Evolutionary conservation across 768 basidiomycete species (phyloP), one percentile per base, ranked within the genome.

Genomic region (Cystobasidium onofrii): DNA sequence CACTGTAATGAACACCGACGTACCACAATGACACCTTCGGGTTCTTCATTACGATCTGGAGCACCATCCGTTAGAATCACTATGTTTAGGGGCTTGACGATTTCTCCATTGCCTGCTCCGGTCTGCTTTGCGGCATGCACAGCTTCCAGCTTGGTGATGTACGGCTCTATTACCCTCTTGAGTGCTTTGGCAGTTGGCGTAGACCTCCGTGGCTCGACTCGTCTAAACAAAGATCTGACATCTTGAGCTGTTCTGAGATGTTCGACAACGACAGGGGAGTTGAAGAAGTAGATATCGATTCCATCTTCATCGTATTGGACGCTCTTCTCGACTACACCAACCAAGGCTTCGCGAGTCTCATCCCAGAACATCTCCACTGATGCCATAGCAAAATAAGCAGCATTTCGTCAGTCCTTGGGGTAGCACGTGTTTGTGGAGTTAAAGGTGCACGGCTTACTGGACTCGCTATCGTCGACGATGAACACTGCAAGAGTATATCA

Each of bases 41-140:
- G 77, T 23, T 66, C 66, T 29, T 78, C 72, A 33, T 65, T 73
- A 3, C 62, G 3, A 41, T 78, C 74, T 0, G 77, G 77, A 0
- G 76, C 76, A 4, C 77, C 77, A 39, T 78, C 77, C 36, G 77
- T 76, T 4, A 77, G 71, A 15, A 74, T 25, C 57, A 78, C 20
- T 4, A 78, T 25, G 57, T 76, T 76, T 17, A 78, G 29, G 1
- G 77, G 76, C 55, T 78, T 78, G 1, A 71, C 29, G 73, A 74
- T 0, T 63, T 55, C 0, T 66, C 71, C 9, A 18, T 2, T 23
- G n/a, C 17, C 4, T 66, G 73, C 9, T 34, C 29, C 13, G 41
- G 27, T 12, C 39, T 71, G 50, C 29, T 61, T 71, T 10, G 34
- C 39, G 18, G 50, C 55, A 36, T 78, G 75, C 2, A 23, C 23